Percentiles rank a stretch among this genome's conserved stretches.
phyloP scores from a whole-genome alignment of 2,329 filamentous ascomycete species.

The Ceratocystis papillata region DNA sequence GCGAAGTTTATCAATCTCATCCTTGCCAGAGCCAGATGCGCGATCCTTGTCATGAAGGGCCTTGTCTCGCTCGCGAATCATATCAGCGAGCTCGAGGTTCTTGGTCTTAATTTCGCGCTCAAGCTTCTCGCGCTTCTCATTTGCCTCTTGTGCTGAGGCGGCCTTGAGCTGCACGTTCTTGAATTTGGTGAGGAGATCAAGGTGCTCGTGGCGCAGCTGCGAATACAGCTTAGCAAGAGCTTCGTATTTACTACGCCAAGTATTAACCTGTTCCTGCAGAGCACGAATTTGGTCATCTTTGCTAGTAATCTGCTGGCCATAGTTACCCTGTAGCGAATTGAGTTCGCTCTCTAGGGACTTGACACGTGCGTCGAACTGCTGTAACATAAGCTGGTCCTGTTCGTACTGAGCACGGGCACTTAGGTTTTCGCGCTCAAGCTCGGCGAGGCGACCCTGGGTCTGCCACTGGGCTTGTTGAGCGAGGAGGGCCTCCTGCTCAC shows the following conservation, averaged over 20 bases:
- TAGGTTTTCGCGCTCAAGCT: conserved; percentile 88
- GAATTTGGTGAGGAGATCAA: conserved; percentile 90
- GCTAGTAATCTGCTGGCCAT: conserved; percentile 72
- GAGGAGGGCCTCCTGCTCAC: conserved; percentile 82
- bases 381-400: conserved; percentile 90
- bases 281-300: conserved; percentile 91
- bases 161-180: conserved; percentile 94
- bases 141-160: conserved; percentile 91
- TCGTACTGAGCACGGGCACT: conserved; percentile 93
- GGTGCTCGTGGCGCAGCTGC: conserved; percentile 85
- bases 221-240: conserved; percentile 94
- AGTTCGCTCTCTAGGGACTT: conserved; percentile 88
- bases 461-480: conserved; percentile 85
- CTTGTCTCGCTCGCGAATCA: conserved; percentile 93
- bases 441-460: conserved; percentile 88
- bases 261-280: conserved; percentile 93
- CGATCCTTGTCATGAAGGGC: conserved; percentile 90
- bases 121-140: conserved; percentile 85
- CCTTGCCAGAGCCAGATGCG: conserved; percentile 71
- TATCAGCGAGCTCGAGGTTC: conserved; percentile 95
- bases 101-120: conserved; percentile 98
- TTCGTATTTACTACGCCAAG: conserved; percentile 95
- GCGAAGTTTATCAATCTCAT: conserved; percentile 89
- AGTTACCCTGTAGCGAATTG: conserved; percentile 67
- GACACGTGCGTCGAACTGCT: conserved; percentile 91